Conservation (phyloP, 306 rosid species). For the Begonia loranthoides region DNA sequence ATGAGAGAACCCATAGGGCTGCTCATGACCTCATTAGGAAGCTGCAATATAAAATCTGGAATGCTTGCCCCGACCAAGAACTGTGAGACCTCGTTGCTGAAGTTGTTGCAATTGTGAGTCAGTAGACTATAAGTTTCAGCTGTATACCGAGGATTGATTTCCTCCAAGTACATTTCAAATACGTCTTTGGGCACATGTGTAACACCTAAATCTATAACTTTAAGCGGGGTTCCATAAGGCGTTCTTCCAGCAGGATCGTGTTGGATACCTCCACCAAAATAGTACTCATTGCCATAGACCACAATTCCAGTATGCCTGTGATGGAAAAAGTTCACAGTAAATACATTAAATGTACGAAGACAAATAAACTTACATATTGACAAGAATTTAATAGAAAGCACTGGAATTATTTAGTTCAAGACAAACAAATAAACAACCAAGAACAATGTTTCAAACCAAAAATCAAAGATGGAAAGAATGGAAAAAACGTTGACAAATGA, state of each 20-base stretch:
- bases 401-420: not conserved
- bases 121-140: slow-evolving; percentile 76
- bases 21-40: slow-evolving; percentile 73
- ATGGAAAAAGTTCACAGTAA: not conserved
- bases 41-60: slow-evolving; percentile 74
- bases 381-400: not conserved
- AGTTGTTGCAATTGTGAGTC: slow-evolving; percentile 86
- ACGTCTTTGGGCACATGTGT: slow-evolving; percentile 87
- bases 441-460: too few relatives aligned
- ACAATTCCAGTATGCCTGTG: slow-evolving; percentile 89
- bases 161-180: slow-evolving; percentile 76
- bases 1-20: slow-evolving; percentile 85
- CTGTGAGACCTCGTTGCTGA: slow-evolving; percentile 83
- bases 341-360: not conserved
- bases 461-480: not conserved
- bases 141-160: slow-evolving; percentile 62
- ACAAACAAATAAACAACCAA: not conserved
- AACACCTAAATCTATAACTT: slow-evolving; percentile 58
- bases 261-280: slow-evolving; percentile 93
- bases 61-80: slow-evolving; percentile 72
- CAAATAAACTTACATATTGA: not conserved
- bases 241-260: slow-evolving; percentile 56
- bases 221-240: slow-evolving; percentile 73
- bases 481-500: not conserved
- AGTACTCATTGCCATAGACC: slow-evolving; percentile 81